A percentile compares a stretch with the other conserved stretches of the same genome.
These are phyloP conservation scores for Cubamyces sp. DNA, from an alignment of 768 basidiomycete genomes.

Conservation along the genomic window DNA sequence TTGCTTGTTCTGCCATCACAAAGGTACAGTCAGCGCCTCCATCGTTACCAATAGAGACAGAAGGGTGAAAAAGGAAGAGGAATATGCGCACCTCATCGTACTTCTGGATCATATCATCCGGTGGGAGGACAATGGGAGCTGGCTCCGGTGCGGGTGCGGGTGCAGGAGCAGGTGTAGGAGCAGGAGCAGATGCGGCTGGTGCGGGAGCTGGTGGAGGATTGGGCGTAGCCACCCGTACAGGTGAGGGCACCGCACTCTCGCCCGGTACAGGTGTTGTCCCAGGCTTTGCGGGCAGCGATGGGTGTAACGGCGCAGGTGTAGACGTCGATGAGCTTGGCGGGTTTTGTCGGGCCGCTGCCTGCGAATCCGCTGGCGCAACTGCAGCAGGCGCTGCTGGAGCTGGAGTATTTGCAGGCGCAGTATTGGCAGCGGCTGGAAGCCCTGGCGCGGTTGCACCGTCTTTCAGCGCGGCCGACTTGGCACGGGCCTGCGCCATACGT, in stretches of 20 bases:
- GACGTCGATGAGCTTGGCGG: constrained; percentile 43
- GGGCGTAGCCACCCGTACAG: constrained; percentile 25
- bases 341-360: constrained; percentile 19
- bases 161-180: constrained; percentile 31
- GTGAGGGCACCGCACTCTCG: constrained; percentile 36
- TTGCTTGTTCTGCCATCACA: constrained; percentile 64
- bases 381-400: constrained; percentile 8
- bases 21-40: not conserved
- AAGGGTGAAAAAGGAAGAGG: constrained; percentile 14
- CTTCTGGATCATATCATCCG: constrained; percentile 56
- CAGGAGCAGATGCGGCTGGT: constrained; percentile 19
- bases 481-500: constrained; percentile 43
- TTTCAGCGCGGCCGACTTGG: constrained; percentile 42
- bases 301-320: constrained; percentile 55
- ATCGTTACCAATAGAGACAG: not conserved
- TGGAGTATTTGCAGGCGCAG: constrained; percentile 3
- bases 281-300: constrained; percentile 75
- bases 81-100: constrained; percentile 62
- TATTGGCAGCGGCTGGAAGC: constrained; percentile 10
- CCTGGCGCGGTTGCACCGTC: constrained; percentile 13
- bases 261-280: constrained; percentile 42
- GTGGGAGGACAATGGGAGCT: constrained; percentile 31
- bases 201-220: constrained; percentile 35
- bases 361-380: constrained; percentile 26
- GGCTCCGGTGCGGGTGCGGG: constrained; percentile 23